Percentiles rank a stretch among this genome's conserved stretches.
phyloP scores from a whole-genome alignment of 805 yeast species.

The Brettanomyces anomalus region DNA sequence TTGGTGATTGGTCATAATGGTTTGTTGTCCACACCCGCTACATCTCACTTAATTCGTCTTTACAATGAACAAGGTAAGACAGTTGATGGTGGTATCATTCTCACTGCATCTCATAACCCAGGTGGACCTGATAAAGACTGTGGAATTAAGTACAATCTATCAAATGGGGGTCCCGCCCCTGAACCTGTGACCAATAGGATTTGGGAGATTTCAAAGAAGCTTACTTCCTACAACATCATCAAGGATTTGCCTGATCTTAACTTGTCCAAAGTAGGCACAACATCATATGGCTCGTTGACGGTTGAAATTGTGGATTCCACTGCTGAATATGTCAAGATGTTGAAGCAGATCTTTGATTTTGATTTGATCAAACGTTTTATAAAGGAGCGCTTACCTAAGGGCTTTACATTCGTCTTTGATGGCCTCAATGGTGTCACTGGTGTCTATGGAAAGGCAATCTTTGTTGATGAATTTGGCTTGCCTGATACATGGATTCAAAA shows the following conservation, averaged over 20 bases:
- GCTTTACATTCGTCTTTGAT: constrained; percentile 76
- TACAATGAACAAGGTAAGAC: constrained; percentile 30
- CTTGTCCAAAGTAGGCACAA: constrained; percentile 44
- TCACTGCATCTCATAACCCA: constrained; percentile 96
- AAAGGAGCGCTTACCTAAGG: constrained; percentile 35
- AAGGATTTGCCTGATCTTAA: constrained; percentile 58
- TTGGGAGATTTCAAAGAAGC: constrained; percentile 53
- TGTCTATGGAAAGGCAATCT: constrained; percentile 83
- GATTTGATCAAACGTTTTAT: constrained; percentile 68
- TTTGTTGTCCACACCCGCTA: constrained; percentile 89
- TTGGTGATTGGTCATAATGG: constrained; percentile 85
- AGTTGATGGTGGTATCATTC: constrained; percentile 89
- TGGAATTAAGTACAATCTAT: constrained; percentile 91
- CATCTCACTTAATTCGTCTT: constrained; percentile 84
- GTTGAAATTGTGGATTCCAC: constrained; percentile 83
- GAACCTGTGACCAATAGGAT: constrained; percentile 87
- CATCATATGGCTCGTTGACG: constrained; percentile 47
- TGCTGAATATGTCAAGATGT: constrained; percentile 63
- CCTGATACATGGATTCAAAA: constrained; percentile 68
- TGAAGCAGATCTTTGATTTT: constrained; percentile 85
- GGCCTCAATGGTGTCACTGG: constrained; percentile 95
- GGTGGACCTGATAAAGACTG: constrained; percentile 91
- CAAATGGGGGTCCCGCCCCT: constrained; percentile 98
- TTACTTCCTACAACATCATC: constrained; percentile 53
- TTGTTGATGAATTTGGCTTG: constrained; percentile 76